These are phyloP conservation scores for Mrakia blollopis DNA, from an alignment of 768 basidiomycete species.

Conservation along the genomic window DNA sequence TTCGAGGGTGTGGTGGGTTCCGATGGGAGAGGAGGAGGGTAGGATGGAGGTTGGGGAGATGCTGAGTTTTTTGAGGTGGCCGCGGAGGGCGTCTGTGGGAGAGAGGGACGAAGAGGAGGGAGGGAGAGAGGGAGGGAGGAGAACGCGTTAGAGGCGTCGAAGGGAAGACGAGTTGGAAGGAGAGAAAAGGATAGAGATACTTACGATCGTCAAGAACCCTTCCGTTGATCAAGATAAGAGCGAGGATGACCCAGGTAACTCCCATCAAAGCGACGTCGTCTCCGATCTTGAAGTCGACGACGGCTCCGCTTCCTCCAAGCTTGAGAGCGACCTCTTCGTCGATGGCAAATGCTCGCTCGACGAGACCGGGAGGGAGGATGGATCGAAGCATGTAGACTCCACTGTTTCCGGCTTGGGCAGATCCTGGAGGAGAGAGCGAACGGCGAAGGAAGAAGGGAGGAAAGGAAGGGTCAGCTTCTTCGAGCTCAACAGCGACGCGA, in stretches of 20 bases:
- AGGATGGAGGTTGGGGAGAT: constrained; percentile 50
- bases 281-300: constrained; percentile 40
- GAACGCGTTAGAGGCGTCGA: background rate
- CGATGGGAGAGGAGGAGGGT: constrained; percentile 49
- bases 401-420: constrained; percentile 52
- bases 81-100: background rate
- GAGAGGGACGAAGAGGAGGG: background rate
- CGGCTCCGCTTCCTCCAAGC: constrained; percentile 43
- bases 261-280: constrained; percentile 60
- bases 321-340: constrained; percentile 43
- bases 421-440: constrained; percentile 44
- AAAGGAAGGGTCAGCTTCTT: background rate
- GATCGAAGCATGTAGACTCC: constrained; percentile 84
- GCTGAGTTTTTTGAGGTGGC: background rate
- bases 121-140: background rate
- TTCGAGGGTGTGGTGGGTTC: constrained; percentile 54
- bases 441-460: background rate
- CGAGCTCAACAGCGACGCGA: background rate
- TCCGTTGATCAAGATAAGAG: constrained; percentile 76
- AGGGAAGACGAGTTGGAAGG: background rate
- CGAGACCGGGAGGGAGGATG: constrained; percentile 56
- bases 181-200: constrained; percentile 38
- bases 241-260: constrained; percentile 72
- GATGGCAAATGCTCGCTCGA: constrained; percentile 42
- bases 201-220: constrained; percentile 67